Base-by-base conservation (phyloP, 768 basidiomycete genomes). In the Russula sp. region DNA sequence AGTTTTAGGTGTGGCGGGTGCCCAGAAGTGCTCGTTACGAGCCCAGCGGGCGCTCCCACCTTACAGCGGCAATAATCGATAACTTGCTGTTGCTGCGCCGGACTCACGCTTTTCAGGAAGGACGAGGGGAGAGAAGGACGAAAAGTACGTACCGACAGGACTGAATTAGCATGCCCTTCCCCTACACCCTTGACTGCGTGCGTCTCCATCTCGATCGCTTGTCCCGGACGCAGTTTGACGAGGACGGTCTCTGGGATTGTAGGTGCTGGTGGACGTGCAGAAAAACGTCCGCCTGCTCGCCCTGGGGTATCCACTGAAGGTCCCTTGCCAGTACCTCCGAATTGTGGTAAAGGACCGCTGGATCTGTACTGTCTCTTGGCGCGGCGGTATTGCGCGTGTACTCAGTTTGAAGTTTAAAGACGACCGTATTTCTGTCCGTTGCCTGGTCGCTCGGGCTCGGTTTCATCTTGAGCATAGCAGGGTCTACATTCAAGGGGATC, bases 151-250 rank as follows among this genome's bases (percentile, higher is more conserved):
- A 91, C 94, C 93, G 56, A 98, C 97, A 35, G 97, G 94, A 62
- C 85, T 91, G 73, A 91, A 99, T 73, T 99, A 51, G 97, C 94
- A 70, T 99, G 96, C 65, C 95, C 93, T 70, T 91, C 91, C 16
- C 94, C 94, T 16, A 91, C 84, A 14, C 93, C 91, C 70, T 98
- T 98, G 64, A 94, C 78, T 22, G 94, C 95, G 70, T 98, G 94
- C 60, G 95, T 70, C 70, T 94, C 89, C 77, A 91, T 83, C 47
- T 91, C 82, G 45, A 99, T 77, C 55, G 82, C 79, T 74, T 99
- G 97, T 6, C 95, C 96, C 0, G 96, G 96, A 50, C 95, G 80
- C 56, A 98, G 76, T 73, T 98, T 98, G 2, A 88, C 89, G 32
- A 99, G 78, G 34, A 98, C 87, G 62, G 97, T 94, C 70, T 97